Evolutionary conservation across 768 basidiomycete species (phyloP), one percentile per base, ranked within the genome.

Genomic region (Phylloporus scabripes): DNA sequence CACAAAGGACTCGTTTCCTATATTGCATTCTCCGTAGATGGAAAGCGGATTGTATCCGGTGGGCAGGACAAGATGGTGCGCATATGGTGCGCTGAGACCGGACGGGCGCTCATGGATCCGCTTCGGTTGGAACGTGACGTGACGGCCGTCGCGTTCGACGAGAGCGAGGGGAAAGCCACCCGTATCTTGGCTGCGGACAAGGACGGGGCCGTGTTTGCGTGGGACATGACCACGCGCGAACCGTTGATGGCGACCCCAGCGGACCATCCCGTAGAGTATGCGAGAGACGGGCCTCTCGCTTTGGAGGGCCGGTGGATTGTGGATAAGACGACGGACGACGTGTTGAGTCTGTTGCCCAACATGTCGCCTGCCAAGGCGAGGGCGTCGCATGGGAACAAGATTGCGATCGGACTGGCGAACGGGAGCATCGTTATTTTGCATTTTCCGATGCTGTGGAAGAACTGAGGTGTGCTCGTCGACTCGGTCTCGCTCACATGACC

Each of bases 21-120:
- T 36, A 24, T 68, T 4, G 55, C 62, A 0, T 69, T 69, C 42
- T 64, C 64, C 7, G 26, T 46, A 0, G 68, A 68, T 17, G 68
- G 66, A 9, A 52, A 15, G 28, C 53, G 51, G 29, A 54, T 70
- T 41, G 53, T 63, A 7, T 68, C 66, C 0, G 68, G 68, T 0
- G 62, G 67, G 3, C 7, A 58, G 6, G 66, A 68, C 50, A 55
- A 49, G 39, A 67, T 29, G 7, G 64, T 70, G 23, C 62, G 60
- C 23, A 28, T 68, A 31, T 67, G 68, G 68, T 61, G 60, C 32
- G 43, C 53, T 11, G 54, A 51, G 49, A 61, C 31, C 1, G 63
- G 68, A 3, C 33, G 24, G 6, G 55, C 52, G 7, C 45, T 65
- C 7, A 49, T 50, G 5, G 54, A 56, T 0, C 60, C 65, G 10